Base-by-base conservation (phyloP, 2,329 filamentous ascomycete species). In the Decorospora gaudefroyi region DNA sequence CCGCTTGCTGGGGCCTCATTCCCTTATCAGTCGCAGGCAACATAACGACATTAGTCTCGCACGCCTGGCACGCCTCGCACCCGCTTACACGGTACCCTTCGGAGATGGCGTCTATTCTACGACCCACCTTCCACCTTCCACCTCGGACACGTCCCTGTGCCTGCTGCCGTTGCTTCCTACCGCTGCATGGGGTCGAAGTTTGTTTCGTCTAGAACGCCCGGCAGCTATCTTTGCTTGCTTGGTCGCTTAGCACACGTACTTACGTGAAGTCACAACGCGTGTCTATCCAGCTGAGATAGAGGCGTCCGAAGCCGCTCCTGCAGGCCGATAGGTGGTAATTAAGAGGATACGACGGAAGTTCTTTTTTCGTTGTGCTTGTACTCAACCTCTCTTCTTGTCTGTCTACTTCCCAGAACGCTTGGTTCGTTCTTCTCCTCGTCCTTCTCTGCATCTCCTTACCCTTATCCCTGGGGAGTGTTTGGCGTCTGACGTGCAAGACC, bases 221-320 rank as follows among this genome's bases (percentile, higher is more conserved):
- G 16, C 16, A 8, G 34, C 25, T 37, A 28, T 49, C 22, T 13
- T 37, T 49, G 34, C 36, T 40, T 46, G 42, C 16, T 17, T 36
- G 17, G 36, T 49, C 49, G 51, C 51, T 60, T 57, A 57, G 41
- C 39, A 46, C 22, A 46, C 29, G 11, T 37, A 29, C 42, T 46
- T 52, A 52, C 49, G 51, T 52, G 46, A 41, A 46, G 22, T 9
- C 18, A 13, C 32, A 35, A 25, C 23, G 32, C 1, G 38, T 18
- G 30, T 45, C 38, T 21, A 31, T 31, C 26, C 27, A 34, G 21
- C 18, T 25, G 15, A 54, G 51, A 54, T 54, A 54, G 48, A 42
- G 31, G 44, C 45, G 31, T 40, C 22, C 25, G 21, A 30, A 34
- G 17, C 28, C 42, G 19, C 21, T 25, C 15, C 17, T 11, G n/a